phyloP scores from a whole-genome alignment of 2,329 filamentous ascomycete genomes.

The Apiospora marii region DNA sequence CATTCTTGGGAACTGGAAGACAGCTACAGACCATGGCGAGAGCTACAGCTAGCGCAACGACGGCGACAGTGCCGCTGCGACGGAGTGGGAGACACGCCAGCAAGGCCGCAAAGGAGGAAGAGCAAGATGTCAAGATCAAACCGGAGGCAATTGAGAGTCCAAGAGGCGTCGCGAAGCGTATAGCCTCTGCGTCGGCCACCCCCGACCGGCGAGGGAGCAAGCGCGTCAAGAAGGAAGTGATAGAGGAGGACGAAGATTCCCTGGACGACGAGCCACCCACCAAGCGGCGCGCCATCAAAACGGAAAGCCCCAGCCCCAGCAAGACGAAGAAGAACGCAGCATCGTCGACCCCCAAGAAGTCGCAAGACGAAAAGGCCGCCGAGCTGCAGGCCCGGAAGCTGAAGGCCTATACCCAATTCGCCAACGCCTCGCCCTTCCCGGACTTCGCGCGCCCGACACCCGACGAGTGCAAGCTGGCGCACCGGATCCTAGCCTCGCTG shows the following conservation, averaged over 20 bases:
- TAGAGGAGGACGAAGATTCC: constrained; percentile 24
- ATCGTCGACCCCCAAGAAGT: constrained; percentile 22
- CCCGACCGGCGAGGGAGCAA: constrained; percentile 27
- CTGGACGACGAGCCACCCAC: neutral
- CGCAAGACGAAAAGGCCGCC: constrained; percentile 31
- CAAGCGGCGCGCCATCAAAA: neutral
- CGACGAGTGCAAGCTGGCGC: constrained; percentile 74
- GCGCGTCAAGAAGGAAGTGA: constrained; percentile 30
- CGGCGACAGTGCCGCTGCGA: constrained; percentile 17
- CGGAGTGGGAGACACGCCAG: constrained; percentile 25
- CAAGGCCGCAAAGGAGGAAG: constrained; percentile 11
- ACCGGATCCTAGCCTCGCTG: constrained; percentile 66
- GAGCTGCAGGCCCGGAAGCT: constrained; percentile 52
- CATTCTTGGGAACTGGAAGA: neutral
- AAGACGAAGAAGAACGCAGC: constrained; percentile 9
- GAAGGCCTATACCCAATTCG: constrained; percentile 51
- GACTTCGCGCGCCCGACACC: constrained; percentile 70
- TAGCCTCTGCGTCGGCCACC: constrained; percentile 18
- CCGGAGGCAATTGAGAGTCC: neutral
- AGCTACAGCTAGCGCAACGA: constrained; percentile 22
- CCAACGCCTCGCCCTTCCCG: constrained; percentile 68
- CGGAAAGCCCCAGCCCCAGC: constrained; percentile 22
- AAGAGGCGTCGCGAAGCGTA: constrained; percentile 1
- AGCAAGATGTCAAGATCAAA: neutral
- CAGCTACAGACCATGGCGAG: constrained; percentile 25